Percentiles rank a stretch among this genome's conserved stretches.
These are phyloP conservation scores for Echites panduratus DNA, from an alignment of 257 asterid genomes.

Conservation along the genomic window DNA sequence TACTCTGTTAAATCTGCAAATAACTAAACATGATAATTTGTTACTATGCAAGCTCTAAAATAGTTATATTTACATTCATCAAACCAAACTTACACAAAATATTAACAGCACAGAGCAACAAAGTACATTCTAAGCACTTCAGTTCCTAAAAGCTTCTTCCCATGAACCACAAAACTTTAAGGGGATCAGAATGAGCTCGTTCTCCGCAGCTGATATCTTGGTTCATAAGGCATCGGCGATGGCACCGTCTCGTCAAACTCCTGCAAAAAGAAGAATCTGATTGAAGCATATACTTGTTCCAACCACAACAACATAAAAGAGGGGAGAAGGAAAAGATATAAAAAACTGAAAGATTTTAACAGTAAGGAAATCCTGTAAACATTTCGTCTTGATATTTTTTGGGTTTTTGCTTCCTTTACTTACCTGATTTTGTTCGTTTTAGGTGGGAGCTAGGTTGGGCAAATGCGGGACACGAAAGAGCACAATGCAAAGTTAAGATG, in stretches of 20 bases:
- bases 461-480: neutral
- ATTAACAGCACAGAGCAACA: neutral
- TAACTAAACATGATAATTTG: neutral
- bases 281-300: neutral
- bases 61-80: constrained; percentile 1
- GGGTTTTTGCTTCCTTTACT: neutral
- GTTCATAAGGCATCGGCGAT: constrained; percentile 28
- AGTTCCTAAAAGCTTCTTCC: constrained; percentile 2
- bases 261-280: constrained; percentile 29
- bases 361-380: neutral
- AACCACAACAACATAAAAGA: neutral
- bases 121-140: neutral
- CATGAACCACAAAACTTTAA: constrained; percentile 9
- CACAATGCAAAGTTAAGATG: neutral
- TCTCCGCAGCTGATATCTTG: constrained; percentile 75
- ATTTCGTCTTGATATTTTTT: neutral
- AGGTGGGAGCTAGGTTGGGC: neutral
- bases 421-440: neutral
- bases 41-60: neutral
- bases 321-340: neutral
- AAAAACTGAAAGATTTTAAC: neutral
- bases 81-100: neutral
- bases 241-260: constrained; percentile 41
- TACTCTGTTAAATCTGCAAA: neutral
- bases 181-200: constrained; percentile 51